Percentiles rank a stretch among this genome's conserved stretches.
Conservation (phyloP, 352 stramenopile genomes). For the Phytophthora sp. region DNA sequence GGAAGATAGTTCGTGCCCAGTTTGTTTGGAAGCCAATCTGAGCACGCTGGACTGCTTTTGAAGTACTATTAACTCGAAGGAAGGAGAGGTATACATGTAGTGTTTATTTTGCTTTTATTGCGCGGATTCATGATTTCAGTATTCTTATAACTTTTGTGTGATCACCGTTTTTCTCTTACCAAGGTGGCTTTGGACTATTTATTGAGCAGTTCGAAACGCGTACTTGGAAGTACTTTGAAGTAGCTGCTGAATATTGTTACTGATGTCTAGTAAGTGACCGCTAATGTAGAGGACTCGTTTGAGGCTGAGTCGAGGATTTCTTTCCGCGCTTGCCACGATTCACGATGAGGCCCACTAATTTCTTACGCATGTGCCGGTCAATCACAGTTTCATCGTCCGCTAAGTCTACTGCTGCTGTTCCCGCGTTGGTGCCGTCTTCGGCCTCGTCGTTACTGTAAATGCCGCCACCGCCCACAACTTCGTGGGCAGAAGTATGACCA, state of each 20-base stretch:
- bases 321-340: conserved; percentile 80
- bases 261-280: conserved; percentile 13
- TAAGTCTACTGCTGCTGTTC: conserved; percentile 43
- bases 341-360: conserved; percentile 81
- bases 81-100: conserved; percentile 8
- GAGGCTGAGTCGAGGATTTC: conserved; percentile 39
- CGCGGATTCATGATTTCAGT: not conserved
- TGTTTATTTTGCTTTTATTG: not conserved
- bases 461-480: conserved; percentile 23
- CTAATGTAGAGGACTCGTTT: conserved; percentile 36
- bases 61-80: conserved; percentile 7
- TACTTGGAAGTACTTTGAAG: conserved; percentile 13
- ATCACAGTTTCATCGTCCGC: conserved; percentile 73
- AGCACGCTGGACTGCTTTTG: conserved; percentile 52
- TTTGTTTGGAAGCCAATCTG: conserved; percentile 70
- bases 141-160: conserved; percentile 3
- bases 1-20: conserved; percentile 63
- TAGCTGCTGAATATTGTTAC: conserved; percentile 33
- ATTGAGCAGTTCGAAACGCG: conserved; percentile 2
- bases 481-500: conserved; percentile 21
- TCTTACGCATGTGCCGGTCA: conserved; percentile 82
- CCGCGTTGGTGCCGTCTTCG: conserved; percentile 31
- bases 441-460: conserved; percentile 38
- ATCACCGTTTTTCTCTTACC: too few species aligned
- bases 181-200: too few species aligned